These are phyloP conservation scores for Polymyxa betae DNA, from an alignment of 208 protist species.

Conservation along the genomic window DNA sequence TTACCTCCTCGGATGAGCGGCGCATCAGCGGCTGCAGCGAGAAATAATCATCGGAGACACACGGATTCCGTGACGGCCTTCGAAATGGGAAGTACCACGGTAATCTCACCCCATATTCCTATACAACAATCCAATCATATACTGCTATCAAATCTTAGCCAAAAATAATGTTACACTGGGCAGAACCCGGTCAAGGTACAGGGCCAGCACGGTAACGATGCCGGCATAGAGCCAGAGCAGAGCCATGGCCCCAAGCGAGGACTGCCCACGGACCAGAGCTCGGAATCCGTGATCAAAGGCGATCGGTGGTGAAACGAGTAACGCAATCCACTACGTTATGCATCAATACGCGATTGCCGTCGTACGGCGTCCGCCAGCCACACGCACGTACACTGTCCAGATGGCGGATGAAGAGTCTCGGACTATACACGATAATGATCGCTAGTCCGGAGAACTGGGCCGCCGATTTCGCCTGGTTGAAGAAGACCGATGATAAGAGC, in stretches of 20 bases:
- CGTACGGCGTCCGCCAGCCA: not conserved
- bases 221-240: not conserved
- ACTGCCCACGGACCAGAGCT: too few species aligned
- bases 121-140: not conserved
- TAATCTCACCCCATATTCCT: not conserved
- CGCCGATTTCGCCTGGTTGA: conserved; percentile 11
- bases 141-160: not conserved
- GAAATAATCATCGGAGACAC: conserved; percentile 11
- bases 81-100: not conserved
- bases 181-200: not conserved
- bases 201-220: not conserved
- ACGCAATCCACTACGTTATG: not conserved
- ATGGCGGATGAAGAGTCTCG: not conserved
- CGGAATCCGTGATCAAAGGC: conserved; percentile 31
- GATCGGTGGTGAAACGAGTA: conserved; percentile 9
- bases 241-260: too few species aligned
- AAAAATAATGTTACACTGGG: conserved; percentile 7
- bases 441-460: conserved; percentile 3
- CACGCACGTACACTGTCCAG: not conserved
- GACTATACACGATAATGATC: not conserved
- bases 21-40: too few species aligned
- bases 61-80: too few species aligned
- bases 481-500: not conserved
- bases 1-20: too few species aligned
- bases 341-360: not conserved